phyloP scores from a whole-genome alignment of 495 filamentous ascomycete species.

The Aspergillus mulundensis region DNA sequence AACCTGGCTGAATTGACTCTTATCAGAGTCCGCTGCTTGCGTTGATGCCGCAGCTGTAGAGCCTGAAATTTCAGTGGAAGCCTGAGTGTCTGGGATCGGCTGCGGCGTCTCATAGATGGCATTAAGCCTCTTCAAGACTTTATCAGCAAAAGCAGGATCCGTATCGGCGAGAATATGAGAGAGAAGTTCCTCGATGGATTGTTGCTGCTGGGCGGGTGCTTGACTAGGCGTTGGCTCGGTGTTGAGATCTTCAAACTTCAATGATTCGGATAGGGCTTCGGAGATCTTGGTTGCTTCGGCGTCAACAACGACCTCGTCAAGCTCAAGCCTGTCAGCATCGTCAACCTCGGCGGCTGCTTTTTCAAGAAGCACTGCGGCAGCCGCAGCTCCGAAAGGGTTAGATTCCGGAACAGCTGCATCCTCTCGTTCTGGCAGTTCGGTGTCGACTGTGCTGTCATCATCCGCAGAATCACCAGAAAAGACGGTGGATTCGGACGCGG shows the following conservation, averaged over 20 bases:
- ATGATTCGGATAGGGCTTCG: constrained; percentile 18
- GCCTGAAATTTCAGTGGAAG: neutral
- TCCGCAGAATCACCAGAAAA: constrained; percentile 3
- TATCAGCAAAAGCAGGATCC: constrained; percentile 80
- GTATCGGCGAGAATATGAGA: constrained; percentile 73
- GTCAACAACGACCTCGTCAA: constrained; percentile 36
- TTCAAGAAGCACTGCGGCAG: constrained; percentile 49
- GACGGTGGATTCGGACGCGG: neutral
- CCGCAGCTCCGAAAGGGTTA: constrained; percentile 47
- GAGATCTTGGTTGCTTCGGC: constrained; percentile 1
- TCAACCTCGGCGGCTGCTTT: constrained; percentile 37
- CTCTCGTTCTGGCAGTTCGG: neutral
- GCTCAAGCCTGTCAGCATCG: neutral
- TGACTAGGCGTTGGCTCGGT: neutral
- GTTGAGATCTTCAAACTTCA: neutral
- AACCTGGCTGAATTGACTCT: constrained; percentile 36
- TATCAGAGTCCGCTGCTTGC: neutral
- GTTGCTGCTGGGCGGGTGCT: constrained; percentile 25
- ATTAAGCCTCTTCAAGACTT: constrained; percentile 65
- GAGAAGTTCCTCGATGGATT: constrained; percentile 65
- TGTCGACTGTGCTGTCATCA: neutral
- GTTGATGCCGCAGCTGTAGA: neutral
- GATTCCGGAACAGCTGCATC: neutral
- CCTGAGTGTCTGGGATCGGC: constrained; percentile 24
- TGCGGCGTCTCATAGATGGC: constrained; percentile 60